A percentile compares a stretch with the other conserved stretches of the same genome.
These are phyloP conservation scores for Grosmannia serpens DNA, from an alignment of 2,329 filamentous ascomycete genomes.

Conservation along the genomic window DNA sequence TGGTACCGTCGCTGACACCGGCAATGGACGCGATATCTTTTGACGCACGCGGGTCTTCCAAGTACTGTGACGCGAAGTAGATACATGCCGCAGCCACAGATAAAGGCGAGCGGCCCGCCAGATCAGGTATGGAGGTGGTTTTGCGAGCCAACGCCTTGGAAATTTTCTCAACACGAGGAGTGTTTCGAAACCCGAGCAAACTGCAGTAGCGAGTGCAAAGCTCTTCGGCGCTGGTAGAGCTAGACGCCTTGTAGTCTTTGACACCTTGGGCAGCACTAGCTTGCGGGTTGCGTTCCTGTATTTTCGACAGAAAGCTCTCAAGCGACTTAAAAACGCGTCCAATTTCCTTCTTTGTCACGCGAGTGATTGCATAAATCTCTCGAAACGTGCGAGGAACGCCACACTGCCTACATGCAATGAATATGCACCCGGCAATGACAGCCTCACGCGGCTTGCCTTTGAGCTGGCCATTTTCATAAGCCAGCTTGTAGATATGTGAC, in stretches of 20 bases:
- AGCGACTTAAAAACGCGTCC: slow-evolving; percentile 89
- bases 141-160: slow-evolving; percentile 67
- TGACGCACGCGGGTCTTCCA: slow-evolving; percentile 67
- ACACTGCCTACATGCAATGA: slow-evolving; percentile 90
- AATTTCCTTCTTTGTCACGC: slow-evolving; percentile 94
- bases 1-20: slow-evolving; percentile 91
- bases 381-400: slow-evolving; percentile 80
- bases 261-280: slow-evolving; percentile 34
- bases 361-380: slow-evolving; percentile 87
- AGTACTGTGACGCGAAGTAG: slow-evolving; percentile 85
- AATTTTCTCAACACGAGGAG: slow-evolving; percentile 66
- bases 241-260: slow-evolving; percentile 61
- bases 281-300: slow-evolving; percentile 49
- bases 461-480: slow-evolving; percentile 85
- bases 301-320: slow-evolving; percentile 73
- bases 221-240: slow-evolving; percentile 68
- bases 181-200: slow-evolving; percentile 60
- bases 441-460: slow-evolving; percentile 92
- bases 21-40: slow-evolving; percentile 78
- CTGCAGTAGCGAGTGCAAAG: slow-evolving; percentile 86
- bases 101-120: slow-evolving; percentile 86
- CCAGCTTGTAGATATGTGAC: slow-evolving; percentile 90
- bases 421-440: slow-evolving; percentile 92
- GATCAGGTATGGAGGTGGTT: slow-evolving; percentile 64
- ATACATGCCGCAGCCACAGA: slow-evolving; percentile 93